Base-by-base conservation (phyloP, 805 yeast species). In the Candida taoyuanica region DNA sequence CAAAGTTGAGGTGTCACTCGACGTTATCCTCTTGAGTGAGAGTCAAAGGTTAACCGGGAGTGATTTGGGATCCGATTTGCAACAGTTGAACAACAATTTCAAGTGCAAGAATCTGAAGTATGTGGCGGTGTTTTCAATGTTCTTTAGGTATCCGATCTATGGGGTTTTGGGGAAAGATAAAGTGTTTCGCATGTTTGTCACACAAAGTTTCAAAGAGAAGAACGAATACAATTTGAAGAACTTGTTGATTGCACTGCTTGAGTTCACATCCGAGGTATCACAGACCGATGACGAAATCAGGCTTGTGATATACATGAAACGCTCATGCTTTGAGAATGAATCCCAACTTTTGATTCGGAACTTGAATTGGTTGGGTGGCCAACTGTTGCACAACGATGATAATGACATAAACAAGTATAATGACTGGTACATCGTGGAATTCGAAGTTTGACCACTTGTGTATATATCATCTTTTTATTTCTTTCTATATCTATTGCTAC, bases 1-100 rank as follows among this genome's bases (percentile, higher is more conserved):
- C 31, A 29, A 29, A 23, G 51, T 47, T 46, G 59, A 55, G 59
- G 59, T 55, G 35, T 52, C 59, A 50, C 53, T 53, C 56, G 59
- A 55, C 46, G 47, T 55, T 47, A 48, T 53, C 29, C 44, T 48
- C 33, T 42, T 55, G 59, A 44, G 59, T 55, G 59, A 55, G 54
- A 53, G 59, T 43, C 59, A 52, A 39, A 42, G 50, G 36, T 39
- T 50, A 39, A 37, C 39, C 17, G 52, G 52, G 42, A 44, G 47
- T 55, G 59, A 46, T 44, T 12, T 27, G 33, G 21, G 18, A n/a
- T 7, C 8, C 14, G 37, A 44, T 25, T n/a, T 47, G 11, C 45
- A 46, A 17, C 36, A 37, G 21, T 33, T 53, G 31, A 52, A 50
- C 29, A 53, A 50, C 34, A 52, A 49, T 29, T 46, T 41, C 29